phyloP scores from a whole-genome alignment of 164 flowering plant species.

The Tetracentron sinense region DNA sequence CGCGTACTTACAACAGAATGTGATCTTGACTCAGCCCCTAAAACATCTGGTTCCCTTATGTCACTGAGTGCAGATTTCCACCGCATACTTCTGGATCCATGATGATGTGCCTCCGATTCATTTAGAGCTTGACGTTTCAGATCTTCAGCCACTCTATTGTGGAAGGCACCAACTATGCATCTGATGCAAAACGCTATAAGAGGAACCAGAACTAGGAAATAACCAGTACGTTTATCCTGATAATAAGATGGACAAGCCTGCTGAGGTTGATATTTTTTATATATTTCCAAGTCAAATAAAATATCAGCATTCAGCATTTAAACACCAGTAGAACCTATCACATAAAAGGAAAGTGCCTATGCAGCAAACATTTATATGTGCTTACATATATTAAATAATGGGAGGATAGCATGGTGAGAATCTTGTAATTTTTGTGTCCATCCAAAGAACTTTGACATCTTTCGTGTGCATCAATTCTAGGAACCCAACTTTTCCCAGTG shows the following conservation, averaged over 20 bases:
- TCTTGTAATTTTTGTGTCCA: conserved; percentile 9
- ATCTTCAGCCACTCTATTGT: conserved; percentile 18
- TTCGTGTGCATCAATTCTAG: not conserved
- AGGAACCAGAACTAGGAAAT: conserved; percentile 52
- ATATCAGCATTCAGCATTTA: not conserved
- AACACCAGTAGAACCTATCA: conserved; percentile 3
- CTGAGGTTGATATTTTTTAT: conserved; percentile 20
- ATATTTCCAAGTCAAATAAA: conserved; percentile 9
- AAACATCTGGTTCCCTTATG: conserved; percentile 27
- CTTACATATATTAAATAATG: conserved; percentile 27
- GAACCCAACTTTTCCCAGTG: conserved; percentile 11
- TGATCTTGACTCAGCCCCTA: conserved; percentile 23
- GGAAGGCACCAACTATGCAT: conserved; percentile 35
- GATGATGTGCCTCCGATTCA: conserved; percentile 19
- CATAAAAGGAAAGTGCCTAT: not conserved
- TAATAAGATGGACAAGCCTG: conserved; percentile 27
- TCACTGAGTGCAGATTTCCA: conserved; percentile 51
- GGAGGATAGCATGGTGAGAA: conserved; percentile 14
- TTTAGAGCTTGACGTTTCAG: conserved; percentile 17
- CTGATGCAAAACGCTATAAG: conserved; percentile 52
- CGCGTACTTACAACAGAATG: conserved; percentile 28
- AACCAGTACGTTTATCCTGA: conserved; percentile 53
- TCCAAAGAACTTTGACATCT: conserved; percentile 15
- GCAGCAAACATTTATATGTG: conserved; percentile 1
- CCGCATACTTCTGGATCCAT: conserved; percentile 26